These are phyloP conservation scores for Ambispora gerdemannii DNA, from an alignment of 192 early-diverging fungal species.

Conservation along the genomic window DNA sequence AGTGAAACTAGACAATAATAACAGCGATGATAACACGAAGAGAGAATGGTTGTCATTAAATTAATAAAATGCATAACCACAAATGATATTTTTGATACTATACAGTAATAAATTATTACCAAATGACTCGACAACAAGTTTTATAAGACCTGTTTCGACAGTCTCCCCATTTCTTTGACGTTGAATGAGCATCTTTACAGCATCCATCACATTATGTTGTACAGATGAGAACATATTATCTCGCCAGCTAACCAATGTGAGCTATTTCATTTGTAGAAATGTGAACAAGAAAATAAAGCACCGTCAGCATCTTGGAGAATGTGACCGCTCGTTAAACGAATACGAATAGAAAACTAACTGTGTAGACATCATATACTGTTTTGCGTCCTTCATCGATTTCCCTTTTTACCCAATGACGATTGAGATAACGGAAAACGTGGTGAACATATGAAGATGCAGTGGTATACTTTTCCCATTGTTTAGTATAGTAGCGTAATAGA, in stretches of 20 bases:
- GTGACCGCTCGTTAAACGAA: not conserved
- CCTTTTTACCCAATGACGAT: conserved; percentile 96
- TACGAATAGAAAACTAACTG: conserved; percentile 54
- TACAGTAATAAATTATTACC: conserved; percentile 49
- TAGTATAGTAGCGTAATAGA: conserved; percentile 83
- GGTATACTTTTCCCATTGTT: conserved; percentile 88
- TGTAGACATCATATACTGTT: conserved; percentile 89
- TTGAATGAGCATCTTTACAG: conserved; percentile 78
- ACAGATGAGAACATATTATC: conserved; percentile 71
- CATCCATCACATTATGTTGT: conserved; percentile 66
- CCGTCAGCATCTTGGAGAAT: too few species aligned
- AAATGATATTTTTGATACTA: too few species aligned
- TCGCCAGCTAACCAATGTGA: conserved; percentile 83
- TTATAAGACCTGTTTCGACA: conserved; percentile 80
- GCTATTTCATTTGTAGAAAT: conserved; percentile 51
- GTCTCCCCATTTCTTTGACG: conserved; percentile 86
- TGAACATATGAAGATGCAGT: conserved; percentile 79
- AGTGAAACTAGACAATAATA: conserved; percentile 61
- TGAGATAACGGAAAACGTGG: conserved; percentile 92
- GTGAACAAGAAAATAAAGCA: too few species aligned
- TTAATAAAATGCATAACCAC: conserved; percentile 19
- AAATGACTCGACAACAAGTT: conserved; percentile 88
- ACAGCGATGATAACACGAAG: conserved; percentile 21
- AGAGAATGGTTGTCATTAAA: not conserved
- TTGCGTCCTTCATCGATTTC: conserved; percentile 92